phyloP scores from a whole-genome alignment of 2,329 filamentous ascomycete species.

The Plectosphaerella sp. region DNA sequence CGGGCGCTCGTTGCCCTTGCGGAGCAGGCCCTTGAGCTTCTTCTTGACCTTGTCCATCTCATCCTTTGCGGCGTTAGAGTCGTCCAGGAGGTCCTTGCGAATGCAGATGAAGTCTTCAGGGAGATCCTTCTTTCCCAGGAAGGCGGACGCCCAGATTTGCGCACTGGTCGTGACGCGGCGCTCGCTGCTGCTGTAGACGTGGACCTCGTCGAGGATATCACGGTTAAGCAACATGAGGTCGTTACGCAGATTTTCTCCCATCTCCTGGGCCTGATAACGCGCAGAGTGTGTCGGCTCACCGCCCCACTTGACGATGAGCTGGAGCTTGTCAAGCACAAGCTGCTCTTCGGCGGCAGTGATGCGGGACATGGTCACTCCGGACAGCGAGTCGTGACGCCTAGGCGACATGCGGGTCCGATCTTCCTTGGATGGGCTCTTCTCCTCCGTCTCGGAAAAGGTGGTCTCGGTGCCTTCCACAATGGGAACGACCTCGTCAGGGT shows the following conservation, averaged over 20 bases:
- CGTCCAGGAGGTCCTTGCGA: constrained; percentile 90
- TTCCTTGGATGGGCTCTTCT: constrained; percentile 2
- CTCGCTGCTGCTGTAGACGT: constrained; percentile 94
- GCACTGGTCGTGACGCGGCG: constrained; percentile 91
- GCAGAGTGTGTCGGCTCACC: constrained; percentile 97
- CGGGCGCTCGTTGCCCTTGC: constrained; percentile 89
- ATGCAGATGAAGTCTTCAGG: constrained; percentile 83
- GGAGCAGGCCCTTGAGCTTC: constrained; percentile 88
- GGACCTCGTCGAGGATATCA: constrained; percentile 86
- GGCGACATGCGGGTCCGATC: constrained; percentile 38
- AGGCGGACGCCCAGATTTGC: constrained; percentile 90
- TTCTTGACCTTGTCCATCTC: constrained; percentile 99
- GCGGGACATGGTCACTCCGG: constrained; percentile 86
- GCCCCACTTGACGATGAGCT: constrained; percentile 98
- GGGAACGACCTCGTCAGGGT: constrained; percentile 27
- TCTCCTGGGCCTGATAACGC: constrained; percentile 90
- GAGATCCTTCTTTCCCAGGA: constrained; percentile 81
- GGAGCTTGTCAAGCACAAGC: constrained; percentile 88
- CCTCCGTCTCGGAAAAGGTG: constrained; percentile 9
- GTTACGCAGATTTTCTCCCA: constrained; percentile 93
- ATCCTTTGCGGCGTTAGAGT: constrained; percentile 97
- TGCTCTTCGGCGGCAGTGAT: constrained; percentile 92
- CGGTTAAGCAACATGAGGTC: constrained; percentile 90
- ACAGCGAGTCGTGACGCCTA: constrained; percentile 76
- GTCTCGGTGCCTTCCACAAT: constrained; percentile 23